Base-by-base conservation (phyloP, 345 rosid species). In the Psidium friedrichsthalianum region DNA sequence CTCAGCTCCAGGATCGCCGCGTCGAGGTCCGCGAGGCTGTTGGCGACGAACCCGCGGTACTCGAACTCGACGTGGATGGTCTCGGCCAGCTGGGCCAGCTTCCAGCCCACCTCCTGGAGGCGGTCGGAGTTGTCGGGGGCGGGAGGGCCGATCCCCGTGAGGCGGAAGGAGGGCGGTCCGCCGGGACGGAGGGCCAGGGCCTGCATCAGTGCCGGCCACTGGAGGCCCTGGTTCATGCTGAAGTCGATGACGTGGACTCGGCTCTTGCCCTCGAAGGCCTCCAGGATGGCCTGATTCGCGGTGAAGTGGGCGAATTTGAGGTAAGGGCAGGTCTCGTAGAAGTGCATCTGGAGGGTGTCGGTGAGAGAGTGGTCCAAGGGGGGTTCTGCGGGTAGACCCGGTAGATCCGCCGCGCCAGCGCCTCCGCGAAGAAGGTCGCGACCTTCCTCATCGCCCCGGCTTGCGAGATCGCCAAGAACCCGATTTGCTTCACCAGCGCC, bases 191-290 rank as follows among this genome's bases (percentile, higher is more conserved):
- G 40, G 21, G 98, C 98, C 6, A 96, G 89, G 11, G 98, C 98
- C 83, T 95, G 98, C 95, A 96, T 93, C 76, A 96, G 89, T 10
- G 96, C 98, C 7, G 98, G 96, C 98, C 98, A 96, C 88, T 96
- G 98, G 88, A 94, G 90, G 6, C 98, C 96, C 32, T 93, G 95
- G 40, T 89, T 93, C 92, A 95, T 92, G 20, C 94, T 89, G 76
- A 95, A 93, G 89, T 95, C 96, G 32, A 95, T 91, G 2, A 93
- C 96, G 24, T 95, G 97, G 25, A 95, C 98, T 0, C 94, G 85
- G 18, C 89, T 88, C 57, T 92, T 92, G 6, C 93, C 93, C 78
- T 90, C 91, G 56, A 95, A 95, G 52, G 98, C 98, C 88, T 94
- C 98, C 11, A 93, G 92, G 59, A 95, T 95, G 6, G 97, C 97